These are phyloP conservation scores for Chondrostereum purpureum DNA, from an alignment of 1,284 basidiomycete genomes.

Conservation along the genomic window DNA sequence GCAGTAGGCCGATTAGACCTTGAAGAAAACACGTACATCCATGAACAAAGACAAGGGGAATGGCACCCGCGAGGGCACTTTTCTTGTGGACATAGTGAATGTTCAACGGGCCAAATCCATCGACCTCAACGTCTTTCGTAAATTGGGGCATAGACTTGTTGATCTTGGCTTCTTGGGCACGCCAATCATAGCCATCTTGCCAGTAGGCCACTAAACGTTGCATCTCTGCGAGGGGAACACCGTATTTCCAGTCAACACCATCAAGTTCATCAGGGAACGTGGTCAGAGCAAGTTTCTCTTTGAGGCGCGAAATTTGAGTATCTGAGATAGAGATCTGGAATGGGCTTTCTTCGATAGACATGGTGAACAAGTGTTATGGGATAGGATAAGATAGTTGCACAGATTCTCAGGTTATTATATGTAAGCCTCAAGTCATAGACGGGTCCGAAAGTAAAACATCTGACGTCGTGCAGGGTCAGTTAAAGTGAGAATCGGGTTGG, in stretches of 20 bases:
- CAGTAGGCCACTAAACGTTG: slow-evolving; percentile 34
- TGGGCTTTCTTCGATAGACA: slow-evolving; percentile 11
- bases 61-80: slow-evolving; percentile 29
- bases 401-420: too few relatives aligned
- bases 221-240: slow-evolving; percentile 39
- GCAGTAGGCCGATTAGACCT: not conserved
- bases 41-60: slow-evolving; percentile 48
- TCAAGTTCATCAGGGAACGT: slow-evolving; percentile 42
- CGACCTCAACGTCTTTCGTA: slow-evolving; percentile 35
- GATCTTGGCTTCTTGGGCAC: slow-evolving; percentile 32
- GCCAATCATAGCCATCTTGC: slow-evolving; percentile 42
- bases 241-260: slow-evolving; percentile 37
- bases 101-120: slow-evolving; percentile 33
- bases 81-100: slow-evolving; percentile 39
- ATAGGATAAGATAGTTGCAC: too few relatives aligned
- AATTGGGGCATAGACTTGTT: slow-evolving; percentile 43
- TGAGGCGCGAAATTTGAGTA: slow-evolving; percentile 26
- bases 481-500: too few relatives aligned
- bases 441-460: too few relatives aligned
- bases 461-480: too few relatives aligned
- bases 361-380: not conserved
- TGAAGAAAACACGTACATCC: slow-evolving; percentile 19
- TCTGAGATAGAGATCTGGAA: slow-evolving; percentile 30
- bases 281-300: slow-evolving; percentile 32
- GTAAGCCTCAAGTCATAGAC: too few relatives aligned